Base-by-base conservation (phyloP, 805 yeast genomes). In the Blastobotrys americana region DNA sequence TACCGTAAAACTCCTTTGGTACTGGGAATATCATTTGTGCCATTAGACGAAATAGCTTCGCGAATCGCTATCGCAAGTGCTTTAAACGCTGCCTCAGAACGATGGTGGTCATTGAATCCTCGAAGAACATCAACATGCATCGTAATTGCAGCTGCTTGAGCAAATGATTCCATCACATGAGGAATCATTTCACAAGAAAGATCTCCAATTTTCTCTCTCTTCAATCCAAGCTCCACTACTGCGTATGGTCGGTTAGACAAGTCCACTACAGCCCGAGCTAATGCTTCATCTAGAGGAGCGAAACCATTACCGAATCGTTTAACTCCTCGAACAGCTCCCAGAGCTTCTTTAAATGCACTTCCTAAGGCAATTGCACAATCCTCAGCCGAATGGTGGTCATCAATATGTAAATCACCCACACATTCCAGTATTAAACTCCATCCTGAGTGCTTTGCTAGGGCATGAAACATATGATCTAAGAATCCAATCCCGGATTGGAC, bases 201-300 rank as follows among this genome's bases (percentile, higher is more conserved):
- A 58, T 85, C 95, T 43, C 98, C 98, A 55, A 93, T 80, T 62
- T 82, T 88, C 63, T 93, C 98, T 52, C 98, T 75, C 65, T 82
- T 84, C 58, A 93, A 73, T 0, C 96, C 96, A 48, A 93, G 71
- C 33, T 93, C 96, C 34, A 88, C 72, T 15, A 86, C 93, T 0
- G 96, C 94, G 65, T 67, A 89, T 2, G 98, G 97, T 55, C 98
- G 75, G 63, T 88, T 88, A 15, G 96, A 85, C 48, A 93, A 70
- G 59, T 93, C 98, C 6, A 93, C 87, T n/a, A 93, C 98, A 0
- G 97, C 96, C 43, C 98, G 72, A 49, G 94, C 80, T 47, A 93
- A 72, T 0, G 98, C 97, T 68, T 93, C 98, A 63, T 93, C 98
- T 46, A 93, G 71, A 1, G 98, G 98, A 5, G 97, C 97, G 69